Evolutionary conservation across 208 protist genomes (phyloP), one percentile per base, ranked within the genome.

Genomic region (Leishmania lainsoni): DNA sequence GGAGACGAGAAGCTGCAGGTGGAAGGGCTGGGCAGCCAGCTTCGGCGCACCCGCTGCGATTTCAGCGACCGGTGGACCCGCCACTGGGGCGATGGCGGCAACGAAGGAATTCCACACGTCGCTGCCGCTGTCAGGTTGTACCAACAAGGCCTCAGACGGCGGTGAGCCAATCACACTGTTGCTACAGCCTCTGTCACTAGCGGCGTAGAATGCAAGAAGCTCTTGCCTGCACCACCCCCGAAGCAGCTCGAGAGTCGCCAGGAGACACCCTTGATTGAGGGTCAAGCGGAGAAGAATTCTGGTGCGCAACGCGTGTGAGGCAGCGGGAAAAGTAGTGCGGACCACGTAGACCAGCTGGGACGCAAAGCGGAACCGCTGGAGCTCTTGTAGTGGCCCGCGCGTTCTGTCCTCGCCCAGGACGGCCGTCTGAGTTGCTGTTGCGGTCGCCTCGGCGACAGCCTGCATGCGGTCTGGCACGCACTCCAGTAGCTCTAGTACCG

Each of bases 181-280:
- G 42, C 35, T n/a, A 32, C 35, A 22, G n/a, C 42, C 68, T 51
- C 68, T 1, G 4, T 51, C 32, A 73, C 54, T 29, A n/a, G 83
- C 54, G 1, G 45, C 52, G 76, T 92, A 94, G 39, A 91, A 89
- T 49, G 63, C 54, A 16, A 29, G 35, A 32, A 95, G 76, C 74
- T 91, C 86, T 20, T 59, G 61, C 14, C 75, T 75, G 56, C 88
- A 91, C 86, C 85, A 92, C 48, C 69, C 70, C n/a, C 83, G 83
- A 51, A 95, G 82, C 65, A 95, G 83, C 79, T 95, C 90, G 5
- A 95, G 78, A 20, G 89, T 69, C 1, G 89, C 87, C 54, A 89
- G 71, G 22, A 95, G 85, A 70, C 90, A 92, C 56, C 88, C 87
- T 70, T 94, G 89, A 69, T 90, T 90, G 22, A 95, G 84, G 16